Conservation (phyloP, 2,329 filamentous ascomycete species). For the Clonostachys rhizophaga region DNA sequence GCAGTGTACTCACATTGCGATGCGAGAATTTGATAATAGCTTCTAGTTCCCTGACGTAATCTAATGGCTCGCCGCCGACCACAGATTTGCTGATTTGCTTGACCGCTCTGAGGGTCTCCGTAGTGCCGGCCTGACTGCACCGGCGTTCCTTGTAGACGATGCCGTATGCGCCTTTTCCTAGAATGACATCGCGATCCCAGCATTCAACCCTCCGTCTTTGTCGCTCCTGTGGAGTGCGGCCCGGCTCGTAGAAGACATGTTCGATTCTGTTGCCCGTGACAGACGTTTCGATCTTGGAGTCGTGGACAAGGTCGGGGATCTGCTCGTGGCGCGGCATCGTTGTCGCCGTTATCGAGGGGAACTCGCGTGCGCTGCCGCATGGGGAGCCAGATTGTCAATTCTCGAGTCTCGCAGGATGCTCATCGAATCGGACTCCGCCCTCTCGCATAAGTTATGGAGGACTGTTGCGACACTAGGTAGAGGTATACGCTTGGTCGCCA, state of each 20-base stretch:
- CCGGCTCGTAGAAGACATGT: background rate
- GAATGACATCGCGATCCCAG: background rate
- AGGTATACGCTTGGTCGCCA: no score
- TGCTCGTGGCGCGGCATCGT: background rate
- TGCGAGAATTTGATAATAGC: slow-evolving; percentile 2
- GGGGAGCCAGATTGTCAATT: no score
- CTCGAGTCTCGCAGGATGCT: no score
- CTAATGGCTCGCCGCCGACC: background rate
- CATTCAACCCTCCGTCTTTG: background rate
- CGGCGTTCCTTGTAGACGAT: background rate
- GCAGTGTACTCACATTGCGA: background rate
- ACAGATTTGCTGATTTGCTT: background rate
- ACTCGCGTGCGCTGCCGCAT: no score
- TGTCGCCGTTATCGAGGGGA: no score
- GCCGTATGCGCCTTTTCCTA: background rate
- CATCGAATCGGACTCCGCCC: no score
- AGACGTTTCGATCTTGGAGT: background rate
- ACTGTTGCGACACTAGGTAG: no score
- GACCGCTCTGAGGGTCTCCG: background rate
- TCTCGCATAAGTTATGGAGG: no score
- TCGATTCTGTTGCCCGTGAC: background rate
- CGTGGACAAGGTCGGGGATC: background rate
- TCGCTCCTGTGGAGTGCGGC: background rate
- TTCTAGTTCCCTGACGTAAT: background rate
- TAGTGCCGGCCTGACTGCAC: no score